Conservation (phyloP, 225 moss, liverwort and hornwort species). For the Takakia lepidozioides region DNA sequence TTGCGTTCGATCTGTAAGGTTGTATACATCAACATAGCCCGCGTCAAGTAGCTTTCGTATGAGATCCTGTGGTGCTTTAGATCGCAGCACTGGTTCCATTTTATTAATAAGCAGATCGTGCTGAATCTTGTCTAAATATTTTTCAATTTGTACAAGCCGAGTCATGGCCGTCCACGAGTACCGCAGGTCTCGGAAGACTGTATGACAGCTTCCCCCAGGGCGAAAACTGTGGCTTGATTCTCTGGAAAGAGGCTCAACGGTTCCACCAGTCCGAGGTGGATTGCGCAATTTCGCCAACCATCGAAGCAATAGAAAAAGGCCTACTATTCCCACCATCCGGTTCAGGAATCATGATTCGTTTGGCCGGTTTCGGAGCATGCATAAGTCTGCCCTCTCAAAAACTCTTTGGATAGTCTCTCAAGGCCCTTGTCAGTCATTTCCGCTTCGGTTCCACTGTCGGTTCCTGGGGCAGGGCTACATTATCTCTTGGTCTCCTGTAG, state of each 20-base stretch:
- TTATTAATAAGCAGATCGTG: constrained; percentile 47
- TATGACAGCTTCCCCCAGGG: neutral
- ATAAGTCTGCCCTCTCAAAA: constrained; percentile 15
- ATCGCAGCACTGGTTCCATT: constrained; percentile 30
- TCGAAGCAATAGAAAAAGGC: constrained; percentile 36
- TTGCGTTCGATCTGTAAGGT: constrained; percentile 44
- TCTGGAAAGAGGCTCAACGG: constrained; percentile 21
- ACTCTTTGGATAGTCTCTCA: constrained; percentile 38
- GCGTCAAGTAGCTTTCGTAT: constrained; percentile 52
- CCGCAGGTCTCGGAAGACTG: neutral
- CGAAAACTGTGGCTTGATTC: constrained; percentile 42
- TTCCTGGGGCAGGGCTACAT: constrained; percentile 34
- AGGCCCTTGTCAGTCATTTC: constrained; percentile 48
- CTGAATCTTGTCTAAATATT: constrained; percentile 8
- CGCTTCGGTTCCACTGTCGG: constrained; percentile 43
- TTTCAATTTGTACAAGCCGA: constrained; percentile 2
- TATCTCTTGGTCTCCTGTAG: no score
- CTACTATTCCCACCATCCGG: constrained; percentile 40
- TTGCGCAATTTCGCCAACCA: constrained; percentile 33
- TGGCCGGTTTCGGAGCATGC: constrained; percentile 40
- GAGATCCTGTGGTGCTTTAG: constrained; percentile 46
- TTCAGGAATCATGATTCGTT: constrained; percentile 38
- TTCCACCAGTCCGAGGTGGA: no score
- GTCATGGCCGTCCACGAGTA: neutral
- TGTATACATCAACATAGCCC: constrained; percentile 51